Conservation (phyloP, 495 filamentous ascomycete species). For the Podospora anserina region DNA sequence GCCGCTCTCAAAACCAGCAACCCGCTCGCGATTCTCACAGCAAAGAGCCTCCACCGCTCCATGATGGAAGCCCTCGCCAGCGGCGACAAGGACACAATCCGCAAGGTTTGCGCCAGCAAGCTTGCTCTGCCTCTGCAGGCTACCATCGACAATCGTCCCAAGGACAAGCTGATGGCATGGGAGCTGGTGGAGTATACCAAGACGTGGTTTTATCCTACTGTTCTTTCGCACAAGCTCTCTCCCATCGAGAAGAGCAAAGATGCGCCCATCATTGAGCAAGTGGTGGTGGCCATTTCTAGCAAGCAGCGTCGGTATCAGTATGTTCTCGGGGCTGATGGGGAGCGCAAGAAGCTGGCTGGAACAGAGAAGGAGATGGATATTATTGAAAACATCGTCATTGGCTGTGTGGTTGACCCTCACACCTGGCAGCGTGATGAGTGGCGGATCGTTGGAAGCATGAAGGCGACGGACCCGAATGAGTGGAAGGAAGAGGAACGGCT, state of each 20-base stretch:
- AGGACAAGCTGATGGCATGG: conserved; percentile 56
- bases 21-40: conserved; percentile 45
- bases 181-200: conserved; percentile 60
- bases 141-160: conserved; percentile 55
- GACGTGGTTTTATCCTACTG: conserved; percentile 43
- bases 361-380: conserved; percentile 60
- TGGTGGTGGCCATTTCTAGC: conserved; percentile 66
- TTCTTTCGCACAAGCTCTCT: conserved; percentile 59
- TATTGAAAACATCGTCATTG: conserved; percentile 76
- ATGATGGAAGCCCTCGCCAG: conserved; percentile 72
- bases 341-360: conserved; percentile 37
- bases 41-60: conserved; percentile 57
- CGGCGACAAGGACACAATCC: conserved; percentile 58
- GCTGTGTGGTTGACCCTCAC: conserved; percentile 49
- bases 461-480: conserved; percentile 56
- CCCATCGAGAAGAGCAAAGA: conserved; percentile 39
- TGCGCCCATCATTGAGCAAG: conserved; percentile 58
- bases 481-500: conserved; percentile 31
- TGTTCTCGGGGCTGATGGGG: conserved; percentile 19
- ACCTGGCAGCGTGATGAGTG: conserved; percentile 60
- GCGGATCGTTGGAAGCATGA: conserved; percentile 71
- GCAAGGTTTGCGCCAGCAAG: conserved; percentile 57
- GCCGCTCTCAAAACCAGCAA: conserved; percentile 41
- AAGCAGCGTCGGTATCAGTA: conserved; percentile 57
- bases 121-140: conserved; percentile 53